Conservation (phyloP, 768 basidiomycete species). For the Leccinum longicurvipes region DNA sequence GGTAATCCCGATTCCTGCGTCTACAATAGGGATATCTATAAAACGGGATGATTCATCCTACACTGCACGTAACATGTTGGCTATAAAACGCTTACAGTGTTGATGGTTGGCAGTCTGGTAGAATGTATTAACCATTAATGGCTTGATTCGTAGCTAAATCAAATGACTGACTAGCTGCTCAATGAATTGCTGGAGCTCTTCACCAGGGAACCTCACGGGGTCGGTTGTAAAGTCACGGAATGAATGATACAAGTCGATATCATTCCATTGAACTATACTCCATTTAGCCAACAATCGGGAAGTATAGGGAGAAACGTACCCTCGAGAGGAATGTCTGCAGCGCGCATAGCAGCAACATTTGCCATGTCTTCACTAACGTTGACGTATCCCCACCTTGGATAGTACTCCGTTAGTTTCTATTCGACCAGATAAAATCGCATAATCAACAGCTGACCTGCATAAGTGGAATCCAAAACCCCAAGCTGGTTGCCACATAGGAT, state of each 20-base stretch:
- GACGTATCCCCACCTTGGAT: constrained; percentile 42
- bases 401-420: neutral
- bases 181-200: constrained; percentile 54
- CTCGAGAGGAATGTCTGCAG: constrained; percentile 73
- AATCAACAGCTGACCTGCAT: constrained; percentile 42
- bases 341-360: constrained; percentile 56
- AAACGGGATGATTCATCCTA: neutral
- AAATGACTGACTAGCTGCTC: constrained; percentile 47
- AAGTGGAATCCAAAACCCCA: constrained; percentile 83
- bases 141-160: neutral
- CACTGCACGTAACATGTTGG: neutral
- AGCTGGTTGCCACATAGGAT: constrained; percentile 67
- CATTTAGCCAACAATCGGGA: neutral
- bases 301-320: constrained; percentile 32
- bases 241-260: constrained; percentile 71
- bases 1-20: constrained; percentile 57
- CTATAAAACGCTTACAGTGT: constrained; percentile 22
- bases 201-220: constrained; percentile 57
- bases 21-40: constrained; percentile 70
- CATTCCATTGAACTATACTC: constrained; percentile 67
- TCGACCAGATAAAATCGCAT: neutral
- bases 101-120: constrained; percentile 28
- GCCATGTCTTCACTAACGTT: constrained; percentile 55
- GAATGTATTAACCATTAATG: constrained; percentile 9
- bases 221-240: constrained; percentile 68